Base-by-base conservation (phyloP, 108 stramenopile species). In the Nitzschia palea region DNA sequence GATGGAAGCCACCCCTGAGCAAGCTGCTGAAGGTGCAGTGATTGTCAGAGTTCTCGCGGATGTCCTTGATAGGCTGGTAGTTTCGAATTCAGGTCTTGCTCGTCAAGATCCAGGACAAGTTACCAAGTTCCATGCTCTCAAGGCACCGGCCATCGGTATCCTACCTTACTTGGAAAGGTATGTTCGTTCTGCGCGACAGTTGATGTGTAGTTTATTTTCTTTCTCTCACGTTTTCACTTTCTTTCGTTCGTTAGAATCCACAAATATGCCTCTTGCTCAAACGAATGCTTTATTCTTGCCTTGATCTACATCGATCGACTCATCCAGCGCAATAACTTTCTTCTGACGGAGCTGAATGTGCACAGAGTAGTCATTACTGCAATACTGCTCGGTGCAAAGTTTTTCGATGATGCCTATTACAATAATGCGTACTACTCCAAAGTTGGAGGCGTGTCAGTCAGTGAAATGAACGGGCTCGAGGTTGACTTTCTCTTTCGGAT, bases 361-460 rank as follows among this genome's bases (percentile, higher is more conserved):
- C 99, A 99, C 60, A 92, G 97, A 10, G 95, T 98, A 2, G 77
- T 97, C 27, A 97, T 98, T 61, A 98, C 97, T 48, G 89, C 95
- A 5, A 80, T 97, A 44, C 83, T 99, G 43, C 73, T 98, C 5
- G 97, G 97, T 4, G 97, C 99, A 20, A 99, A 99, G 75, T 98
- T 98, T 65, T 98, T 98, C 59, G 99, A 99, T 68, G 99, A 99
- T 83, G 93, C 95, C 48, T 99, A 98, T 81, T 98, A 95, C 88
- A 98, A 98, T 78, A 99, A 99, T 68, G 95, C 96, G 4, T 97
- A 97, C 87, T 99, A 99, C 68, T 87, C 97, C 28, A 97, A 96
- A 71, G 95, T 98, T 20, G 88, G 97, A 30, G 93, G 91, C 4
- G 91, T 96, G 9, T 65, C 88, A 17, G 86, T 87, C 18, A 77